Evolutionary conservation across 1,284 basidiomycete species (phyloP), one percentile per base, ranked within the genome.

Genomic region (Cutaneotrichosporon daszewskae): DNA sequence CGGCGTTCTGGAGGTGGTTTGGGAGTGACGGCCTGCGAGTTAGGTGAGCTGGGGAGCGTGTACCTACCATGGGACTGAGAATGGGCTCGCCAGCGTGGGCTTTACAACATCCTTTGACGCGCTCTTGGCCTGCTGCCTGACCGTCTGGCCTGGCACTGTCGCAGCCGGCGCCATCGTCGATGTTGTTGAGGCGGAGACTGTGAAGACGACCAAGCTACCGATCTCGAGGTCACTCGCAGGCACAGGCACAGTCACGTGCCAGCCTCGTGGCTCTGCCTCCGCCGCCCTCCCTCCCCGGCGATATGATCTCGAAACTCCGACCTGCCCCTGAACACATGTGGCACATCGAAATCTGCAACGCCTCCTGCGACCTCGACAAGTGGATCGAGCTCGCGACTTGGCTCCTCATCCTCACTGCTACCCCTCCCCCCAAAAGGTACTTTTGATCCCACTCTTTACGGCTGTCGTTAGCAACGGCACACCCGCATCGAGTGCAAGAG

Each of bases 401-500:
- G 13, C 23, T 14, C 31, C 16, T 17, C 23, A 6, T 41, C 28
- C 13, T 31, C 28, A n/a, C 27, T 17, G 9, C 40, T 22, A 16
- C n/a, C 33, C 18, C 34, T 28, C 37, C 32, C 38, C 40, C 35
- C 31, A 47, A 48, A 46, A 47, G 39, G 45, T 47, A 40, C 45
- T 40, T 53, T 51, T 46, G 47, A 43, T 38, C 42, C 42, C 44
- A 60, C 61, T 65, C 62, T 51, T 60, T 65, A 62, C 62, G 64
- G 64, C 62, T 64, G 61, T 55, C 53, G 52, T 47, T 31, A 45
- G 43, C 32, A 48, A 52, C 52, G 40, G 57, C 62, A 64, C 66
- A 68, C 66, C 66, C 66, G 62, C 61, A 64, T 60, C 54, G 66
- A 68, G 64, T 62, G 54, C 59, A 62, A 50, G 50, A 51, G 74